Percentiles rank a stretch among this genome's conserved stretches.
phyloP scores from a whole-genome alignment of 2,329 filamentous ascomycete genomes.

The Colletotrichum siamense region DNA sequence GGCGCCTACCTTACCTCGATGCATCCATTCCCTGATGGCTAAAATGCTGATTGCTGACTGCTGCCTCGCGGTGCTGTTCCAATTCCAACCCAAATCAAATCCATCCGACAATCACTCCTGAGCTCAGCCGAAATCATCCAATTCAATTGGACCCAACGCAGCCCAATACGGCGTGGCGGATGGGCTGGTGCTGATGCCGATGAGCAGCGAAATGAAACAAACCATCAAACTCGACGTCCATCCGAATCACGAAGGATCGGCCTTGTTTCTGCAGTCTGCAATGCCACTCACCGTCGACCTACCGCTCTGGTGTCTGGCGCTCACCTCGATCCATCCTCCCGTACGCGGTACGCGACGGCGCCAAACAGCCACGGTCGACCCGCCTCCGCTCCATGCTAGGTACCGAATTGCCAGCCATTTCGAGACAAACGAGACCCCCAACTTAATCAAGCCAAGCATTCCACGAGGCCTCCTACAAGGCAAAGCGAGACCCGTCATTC shows the following conservation, averaged over 20 bases:
- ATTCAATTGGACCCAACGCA: background rate
- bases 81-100: background rate
- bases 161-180: background rate
- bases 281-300: background rate
- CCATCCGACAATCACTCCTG: background rate
- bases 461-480: slow-evolving; percentile 15
- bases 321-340: background rate
- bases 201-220: background rate
- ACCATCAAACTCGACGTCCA: background rate
- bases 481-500: background rate
- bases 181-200: background rate
- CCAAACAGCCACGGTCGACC: background rate
- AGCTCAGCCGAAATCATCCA: background rate
- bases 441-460: slow-evolving; percentile 12
- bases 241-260: background rate
- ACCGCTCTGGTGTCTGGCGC: background rate
- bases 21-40: background rate
- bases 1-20: background rate
- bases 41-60: background rate
- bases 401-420: background rate
- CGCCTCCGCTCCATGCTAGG: background rate
- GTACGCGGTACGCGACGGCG: background rate
- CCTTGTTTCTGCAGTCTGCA: background rate
- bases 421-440: background rate
- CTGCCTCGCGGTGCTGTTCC: background rate